Percentiles rank a stretch among this genome's conserved stretches.
phyloP scores from a whole-genome alignment of 768 basidiomycete species.

The Tylopilus rubrobrunneus region DNA sequence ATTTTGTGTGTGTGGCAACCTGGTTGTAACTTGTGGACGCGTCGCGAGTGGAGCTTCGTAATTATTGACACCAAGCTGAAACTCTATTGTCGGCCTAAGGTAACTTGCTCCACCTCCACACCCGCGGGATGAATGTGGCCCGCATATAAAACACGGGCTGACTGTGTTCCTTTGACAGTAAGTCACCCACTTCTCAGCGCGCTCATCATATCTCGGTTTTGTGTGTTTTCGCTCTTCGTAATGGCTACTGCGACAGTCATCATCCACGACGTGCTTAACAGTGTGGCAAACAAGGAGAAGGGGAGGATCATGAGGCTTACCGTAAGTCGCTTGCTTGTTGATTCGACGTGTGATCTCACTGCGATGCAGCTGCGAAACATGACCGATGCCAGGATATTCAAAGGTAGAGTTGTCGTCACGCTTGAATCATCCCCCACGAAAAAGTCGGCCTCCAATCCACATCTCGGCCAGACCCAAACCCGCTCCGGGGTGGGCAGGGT shows the following conservation, averaged over 20 bases:
- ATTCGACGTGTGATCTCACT: neutral
- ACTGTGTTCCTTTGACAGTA: no score
- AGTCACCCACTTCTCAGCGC: no score
- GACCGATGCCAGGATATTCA: neutral
- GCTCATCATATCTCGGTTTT: no score
- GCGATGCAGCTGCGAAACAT: neutral
- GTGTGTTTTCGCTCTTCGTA: no score
- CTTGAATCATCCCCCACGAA: constrained; percentile 2
- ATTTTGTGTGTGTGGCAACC: no score
- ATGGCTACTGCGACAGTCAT: neutral
- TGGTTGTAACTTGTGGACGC: no score
- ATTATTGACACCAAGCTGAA: no score
- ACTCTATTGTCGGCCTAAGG: no score
- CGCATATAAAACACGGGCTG: no score
- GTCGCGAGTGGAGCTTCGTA: no score
- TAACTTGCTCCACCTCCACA: no score
- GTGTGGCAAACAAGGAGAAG: neutral
- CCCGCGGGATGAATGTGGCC: no score
- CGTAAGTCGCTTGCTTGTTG: neutral
- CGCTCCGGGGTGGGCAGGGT: neutral
- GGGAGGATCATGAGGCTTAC: neutral
- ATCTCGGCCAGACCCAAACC: neutral
- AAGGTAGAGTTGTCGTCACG: neutral
- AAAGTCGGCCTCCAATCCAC: constrained; percentile 1
- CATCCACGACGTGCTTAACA: neutral